A percentile compares a stretch with the other conserved stretches of the same genome.
Evolutionary conservation across 495 filamentous ascomycete species (phyloP).

Genomic region (Aspergillus carlsbadensis): DNA sequence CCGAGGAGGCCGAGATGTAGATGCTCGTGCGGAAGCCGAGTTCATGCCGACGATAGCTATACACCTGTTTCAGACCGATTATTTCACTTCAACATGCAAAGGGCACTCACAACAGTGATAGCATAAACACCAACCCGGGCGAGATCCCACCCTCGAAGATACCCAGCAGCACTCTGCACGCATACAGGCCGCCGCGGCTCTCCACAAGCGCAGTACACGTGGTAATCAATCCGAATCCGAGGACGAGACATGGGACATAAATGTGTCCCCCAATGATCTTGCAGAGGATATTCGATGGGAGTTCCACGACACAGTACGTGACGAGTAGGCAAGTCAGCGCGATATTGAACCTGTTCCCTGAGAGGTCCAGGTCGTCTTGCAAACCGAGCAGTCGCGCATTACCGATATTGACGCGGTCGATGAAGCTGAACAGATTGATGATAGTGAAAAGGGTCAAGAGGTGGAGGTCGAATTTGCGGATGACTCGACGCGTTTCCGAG

Average conservation of each 20-base stretch:
- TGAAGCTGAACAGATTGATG: conserved; percentile 1
- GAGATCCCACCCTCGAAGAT: conserved; percentile 6
- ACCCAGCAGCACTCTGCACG: background rate
- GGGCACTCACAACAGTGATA: conserved; percentile 5
- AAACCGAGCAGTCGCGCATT: background rate
- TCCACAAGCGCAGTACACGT: background rate
- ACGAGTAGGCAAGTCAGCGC: conserved; percentile 3
- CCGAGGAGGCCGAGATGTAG: conserved; percentile 13
- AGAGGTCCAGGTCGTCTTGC: background rate
- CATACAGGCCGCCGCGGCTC: background rate
- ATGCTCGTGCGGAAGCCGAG: conserved; percentile 13
- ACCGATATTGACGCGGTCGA: background rate
- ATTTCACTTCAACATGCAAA: no score
- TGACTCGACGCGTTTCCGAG: no score
- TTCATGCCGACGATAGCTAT: conserved; percentile 12
- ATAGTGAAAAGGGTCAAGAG: background rate
- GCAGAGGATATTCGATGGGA: conserved; percentile 6
- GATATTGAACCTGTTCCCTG: background rate
- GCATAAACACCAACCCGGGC: conserved; percentile 1
- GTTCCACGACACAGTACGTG: conserved; percentile 1
- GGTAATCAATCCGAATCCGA: conserved; percentile 2
- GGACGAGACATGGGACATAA: background rate
- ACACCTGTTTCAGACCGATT: background rate
- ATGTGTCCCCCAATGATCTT: conserved; percentile 4
- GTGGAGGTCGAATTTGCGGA: background rate